Conservation (phyloP, 2,329 filamentous ascomycete species). For the Scopulariopsis brevicaulis region DNA sequence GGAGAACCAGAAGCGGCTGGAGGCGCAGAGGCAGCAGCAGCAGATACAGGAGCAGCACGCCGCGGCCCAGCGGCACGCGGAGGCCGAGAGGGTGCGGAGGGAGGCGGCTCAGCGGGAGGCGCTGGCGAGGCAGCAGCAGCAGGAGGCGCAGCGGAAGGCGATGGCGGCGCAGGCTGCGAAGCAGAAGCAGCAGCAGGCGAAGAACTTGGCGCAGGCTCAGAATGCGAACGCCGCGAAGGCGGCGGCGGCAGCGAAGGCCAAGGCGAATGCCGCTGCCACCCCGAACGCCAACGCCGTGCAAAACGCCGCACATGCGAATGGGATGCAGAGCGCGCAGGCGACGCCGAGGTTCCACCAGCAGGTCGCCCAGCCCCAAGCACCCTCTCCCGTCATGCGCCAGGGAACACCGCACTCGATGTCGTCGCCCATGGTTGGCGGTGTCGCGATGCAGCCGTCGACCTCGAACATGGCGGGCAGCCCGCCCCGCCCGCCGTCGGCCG, state of each 20-base stretch:
- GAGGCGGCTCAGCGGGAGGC: constrained; percentile 15
- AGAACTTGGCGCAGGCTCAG: constrained; percentile 18
- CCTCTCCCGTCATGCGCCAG: constrained; percentile 56
- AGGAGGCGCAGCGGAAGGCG: constrained; percentile 19
- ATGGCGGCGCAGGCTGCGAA: constrained; percentile 16
- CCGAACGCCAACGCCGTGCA: constrained; percentile 7
- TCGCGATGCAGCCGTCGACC: constrained; percentile 52
- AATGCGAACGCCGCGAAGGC: constrained; percentile 12
- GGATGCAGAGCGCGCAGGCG: constrained; percentile 17
- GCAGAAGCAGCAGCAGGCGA: constrained; percentile 13
- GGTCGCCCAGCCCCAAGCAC: constrained; percentile 41
- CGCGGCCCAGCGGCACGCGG: constrained; percentile 29
- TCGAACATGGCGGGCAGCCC: constrained; percentile 59
- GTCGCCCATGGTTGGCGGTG: constrained; percentile 51
- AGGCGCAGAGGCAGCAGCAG: constrained; percentile 29
- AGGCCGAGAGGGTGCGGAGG: constrained; percentile 27
- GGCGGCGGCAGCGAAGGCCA: constrained; percentile 15
- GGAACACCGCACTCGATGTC: constrained; percentile 55
- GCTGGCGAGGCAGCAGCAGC: constrained; percentile 10
- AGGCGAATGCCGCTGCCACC: constrained; percentile 8
- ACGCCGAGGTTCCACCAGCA: constrained; percentile 37
- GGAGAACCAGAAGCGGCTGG: constrained; percentile 44
- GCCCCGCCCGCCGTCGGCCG: constrained; percentile 53
- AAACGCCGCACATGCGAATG: constrained; percentile 17
- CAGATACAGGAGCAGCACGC: constrained; percentile 28